phyloP scores from a whole-genome alignment of 2,329 filamentous ascomycete genomes.

The Chalara sp. region DNA sequence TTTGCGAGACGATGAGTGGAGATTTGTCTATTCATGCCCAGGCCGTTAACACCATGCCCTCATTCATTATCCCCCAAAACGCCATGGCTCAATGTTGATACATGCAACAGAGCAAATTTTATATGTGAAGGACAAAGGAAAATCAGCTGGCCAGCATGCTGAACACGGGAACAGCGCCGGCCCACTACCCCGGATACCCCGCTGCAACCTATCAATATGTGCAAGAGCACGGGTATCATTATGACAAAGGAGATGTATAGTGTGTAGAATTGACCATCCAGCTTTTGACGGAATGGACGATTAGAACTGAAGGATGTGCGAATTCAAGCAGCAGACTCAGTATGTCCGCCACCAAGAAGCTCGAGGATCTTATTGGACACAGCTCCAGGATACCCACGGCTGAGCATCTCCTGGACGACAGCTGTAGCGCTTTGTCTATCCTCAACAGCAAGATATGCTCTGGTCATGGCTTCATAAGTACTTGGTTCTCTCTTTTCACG shows the following conservation, averaged over 20 bases:
- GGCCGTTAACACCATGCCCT: no score
- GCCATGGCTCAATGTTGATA: slow-evolving; percentile 25
- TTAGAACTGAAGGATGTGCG: slow-evolving; percentile 5
- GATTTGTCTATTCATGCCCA: no score
- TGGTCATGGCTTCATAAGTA: slow-evolving; percentile 98
- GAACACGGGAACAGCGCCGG: not conserved
- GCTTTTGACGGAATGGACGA: slow-evolving; percentile 7
- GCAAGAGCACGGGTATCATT: slow-evolving; percentile 26
- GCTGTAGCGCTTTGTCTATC: slow-evolving; percentile 68
- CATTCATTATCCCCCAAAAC: slow-evolving; percentile 5
- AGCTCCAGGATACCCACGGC: slow-evolving; percentile 81
- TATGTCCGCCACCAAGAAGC: slow-evolving; percentile 58
- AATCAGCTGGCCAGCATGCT: slow-evolving; percentile 3
- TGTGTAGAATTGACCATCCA: slow-evolving; percentile 1
- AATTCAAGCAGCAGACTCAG: slow-evolving; percentile 15
- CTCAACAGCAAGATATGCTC: slow-evolving; percentile 81
- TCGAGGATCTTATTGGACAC: slow-evolving; percentile 93
- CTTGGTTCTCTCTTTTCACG: slow-evolving; percentile 82
- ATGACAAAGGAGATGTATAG: slow-evolving; percentile 18
- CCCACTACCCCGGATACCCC: slow-evolving; percentile 15
- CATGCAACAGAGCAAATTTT: slow-evolving; percentile 20
- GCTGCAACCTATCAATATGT: slow-evolving; percentile 16
- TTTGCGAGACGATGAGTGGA: no score
- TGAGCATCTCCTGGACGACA: slow-evolving; percentile 85
- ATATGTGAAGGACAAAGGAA: slow-evolving; percentile 10